Evolutionary conservation across 768 basidiomycete genomes (phyloP).

Genomic region (Suillus spraguei): DNA sequence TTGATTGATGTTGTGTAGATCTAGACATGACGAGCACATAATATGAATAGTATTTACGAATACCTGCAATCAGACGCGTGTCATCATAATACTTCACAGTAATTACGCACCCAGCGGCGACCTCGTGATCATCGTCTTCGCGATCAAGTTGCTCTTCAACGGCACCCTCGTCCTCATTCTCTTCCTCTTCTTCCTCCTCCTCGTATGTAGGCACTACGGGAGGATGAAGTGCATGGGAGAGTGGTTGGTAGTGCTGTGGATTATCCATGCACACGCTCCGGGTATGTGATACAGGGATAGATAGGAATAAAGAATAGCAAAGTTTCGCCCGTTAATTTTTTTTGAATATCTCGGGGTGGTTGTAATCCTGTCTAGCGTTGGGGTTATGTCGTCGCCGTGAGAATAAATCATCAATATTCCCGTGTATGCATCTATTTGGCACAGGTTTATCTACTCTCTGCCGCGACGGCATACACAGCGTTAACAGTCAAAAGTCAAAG

Average conservation of each 20-base stretch:
- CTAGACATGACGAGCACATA: conserved; percentile 23
- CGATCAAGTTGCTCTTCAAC: conserved; percentile 67
- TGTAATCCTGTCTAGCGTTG: conserved; percentile 7
- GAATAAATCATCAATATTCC: conserved; percentile 12
- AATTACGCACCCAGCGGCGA: conserved; percentile 33
- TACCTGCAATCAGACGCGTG: conserved; percentile 15
- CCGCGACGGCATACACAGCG: neutral
- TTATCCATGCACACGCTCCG: conserved; percentile 49
- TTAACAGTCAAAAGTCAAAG: neutral
- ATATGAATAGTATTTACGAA: conserved; percentile 14
- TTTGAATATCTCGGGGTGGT: conserved; percentile 14
- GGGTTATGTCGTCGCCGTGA: conserved; percentile 10
- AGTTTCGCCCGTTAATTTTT: conserved; percentile 10
- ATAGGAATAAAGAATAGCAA: conserved; percentile 14
- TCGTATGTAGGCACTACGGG: conserved; percentile 44
- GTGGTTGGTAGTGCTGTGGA: conserved; percentile 78
- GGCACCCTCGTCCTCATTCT: conserved; percentile 76
- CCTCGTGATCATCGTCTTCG: conserved; percentile 46
- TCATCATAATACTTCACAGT: conserved; percentile 15
- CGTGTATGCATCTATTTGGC: conserved; percentile 10
- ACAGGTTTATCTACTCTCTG: conserved; percentile 1
- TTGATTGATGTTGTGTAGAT: conserved; percentile 19
- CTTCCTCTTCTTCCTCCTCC: conserved; percentile 62
- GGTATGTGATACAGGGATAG: conserved; percentile 11
- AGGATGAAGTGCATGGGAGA: conserved; percentile 77